A percentile compares a stretch with the other conserved stretches of the same genome.
Conservation (phyloP, 768 basidiomycete genomes). For the Rhodotorula taiwanensis region DNA sequence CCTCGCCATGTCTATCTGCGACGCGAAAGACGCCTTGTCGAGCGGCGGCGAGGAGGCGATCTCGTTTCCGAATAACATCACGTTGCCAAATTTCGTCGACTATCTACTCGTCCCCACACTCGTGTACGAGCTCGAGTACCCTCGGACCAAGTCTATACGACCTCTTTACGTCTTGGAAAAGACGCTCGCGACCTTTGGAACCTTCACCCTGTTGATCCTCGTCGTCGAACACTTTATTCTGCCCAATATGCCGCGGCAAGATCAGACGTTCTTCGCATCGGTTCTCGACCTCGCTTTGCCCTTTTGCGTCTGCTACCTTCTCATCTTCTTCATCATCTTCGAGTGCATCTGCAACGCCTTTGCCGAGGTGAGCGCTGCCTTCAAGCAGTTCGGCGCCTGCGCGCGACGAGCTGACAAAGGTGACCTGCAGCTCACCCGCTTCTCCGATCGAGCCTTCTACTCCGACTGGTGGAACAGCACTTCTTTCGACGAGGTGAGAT, state of each 20-base stretch:
- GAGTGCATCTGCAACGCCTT: slow-evolving; percentile 83
- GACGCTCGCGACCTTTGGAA: slow-evolving; percentile 82
- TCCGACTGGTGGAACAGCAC: slow-evolving; percentile 61
- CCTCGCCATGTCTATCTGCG: slow-evolving; percentile 67
- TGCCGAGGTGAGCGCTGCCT: slow-evolving; percentile 55
- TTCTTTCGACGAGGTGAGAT: neutral
- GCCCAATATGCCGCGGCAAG: slow-evolving; percentile 56
- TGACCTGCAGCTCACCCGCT: slow-evolving; percentile 51
- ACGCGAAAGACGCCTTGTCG: slow-evolving; percentile 67
- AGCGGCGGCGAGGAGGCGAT: slow-evolving; percentile 62
- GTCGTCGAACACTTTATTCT: slow-evolving; percentile 90
- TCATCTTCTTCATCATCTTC: slow-evolving; percentile 9
- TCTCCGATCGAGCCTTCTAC: slow-evolving; percentile 96
- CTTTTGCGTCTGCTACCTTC: slow-evolving; percentile 51
- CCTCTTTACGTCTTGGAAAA: slow-evolving; percentile 69
- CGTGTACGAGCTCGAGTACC: slow-evolving; percentile 95
- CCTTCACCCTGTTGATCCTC: slow-evolving; percentile 77
- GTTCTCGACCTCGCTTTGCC: slow-evolving; percentile 82
- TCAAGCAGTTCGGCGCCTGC: too few species aligned
- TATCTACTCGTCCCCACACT: slow-evolving; percentile 86
- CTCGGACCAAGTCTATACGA: slow-evolving; percentile 66
- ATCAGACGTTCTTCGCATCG: slow-evolving; percentile 63
- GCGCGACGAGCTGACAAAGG: too few species aligned
- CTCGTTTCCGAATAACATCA: slow-evolving; percentile 78
- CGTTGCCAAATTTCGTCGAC: slow-evolving; percentile 68